Evolutionary conservation across 1,139 yeast genomes (phyloP), one percentile per base, ranked within the genome.

Genomic region (Arxiozyma slooffiae): DNA sequence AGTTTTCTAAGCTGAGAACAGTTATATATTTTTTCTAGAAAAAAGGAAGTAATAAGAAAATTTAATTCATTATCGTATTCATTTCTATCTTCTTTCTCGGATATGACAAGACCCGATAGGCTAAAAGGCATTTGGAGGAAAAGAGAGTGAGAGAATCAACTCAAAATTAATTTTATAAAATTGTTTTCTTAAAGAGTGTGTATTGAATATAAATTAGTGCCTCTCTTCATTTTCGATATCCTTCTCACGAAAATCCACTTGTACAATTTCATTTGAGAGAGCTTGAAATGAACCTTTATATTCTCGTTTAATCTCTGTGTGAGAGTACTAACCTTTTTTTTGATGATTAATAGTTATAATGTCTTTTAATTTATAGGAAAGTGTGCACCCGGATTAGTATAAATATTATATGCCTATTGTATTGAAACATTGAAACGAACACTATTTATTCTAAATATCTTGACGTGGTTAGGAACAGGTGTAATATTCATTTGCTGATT

Each of bases 341-440:
- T 30, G 7, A 30, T 30, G 6, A 30, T 30, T 30, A 30, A 14
- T 30, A 14, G 14, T 30, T 30, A 30, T 6, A 30, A 30, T 30
- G 36, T 30, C 14, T 14, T 11, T 11, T 30, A 30, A 30, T 30
- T 54, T 36, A 51, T 57, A 4, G 54, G 55, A 36, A 50, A 53
- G 36, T 53, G 56, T 43, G 48, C 52, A 11, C 45, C 45, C 7
- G 45, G 45, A 16, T 42, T 30, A 3, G 45, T 42, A 14, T 42
- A 42, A 8, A 16, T 42, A 16, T 42, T 42, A 6, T 38, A 30
- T 11, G 21, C 9, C 11, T 42, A 42, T 17, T 34, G 38, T 14
- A 23, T 30, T 34, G 38, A 22, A 7, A 26, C 7, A 21, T 42
- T 50, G 62, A 44, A 47, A 55, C n/a, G 26, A 44, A 26, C 46